Base-by-base conservation (phyloP, 345 rosid species). In the Combretum micranthum region DNA sequence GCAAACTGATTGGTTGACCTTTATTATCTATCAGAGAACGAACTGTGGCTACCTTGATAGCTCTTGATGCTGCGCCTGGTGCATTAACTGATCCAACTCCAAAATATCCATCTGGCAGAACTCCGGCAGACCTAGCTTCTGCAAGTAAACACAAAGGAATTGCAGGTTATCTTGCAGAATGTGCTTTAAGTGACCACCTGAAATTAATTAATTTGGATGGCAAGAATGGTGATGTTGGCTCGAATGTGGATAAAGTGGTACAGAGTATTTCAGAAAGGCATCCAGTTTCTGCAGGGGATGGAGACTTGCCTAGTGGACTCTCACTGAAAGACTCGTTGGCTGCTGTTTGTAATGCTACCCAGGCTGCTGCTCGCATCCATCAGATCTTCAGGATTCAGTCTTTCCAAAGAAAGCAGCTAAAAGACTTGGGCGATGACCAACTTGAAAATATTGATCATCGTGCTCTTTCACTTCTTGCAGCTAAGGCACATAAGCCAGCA, bases 81-180 rank as follows among this genome's bases (percentile, higher is more conserved):
- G 70, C 78, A 56, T 48, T 85, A 53, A 88, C 90, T 20, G 88
- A 91, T 71, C 96, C 98, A 54, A 80, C 83, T 21, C 89, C 93
- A 44, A 62, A 65, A 65, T 74, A 78, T 62, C 83, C 89, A 51
- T 51, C 73, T 13, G 86, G 91, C 62, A 74, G 80, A 69, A 81
- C 96, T 57, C 84, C 98, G 52, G 88, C 98, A 44, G 96, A 84
- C 64, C 71, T 88, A 39, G 98, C 96, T 55, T 84, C 92, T 50
- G 76, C 81, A 47, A 83, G 77, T 57, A 93, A 93, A 45, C 88
- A 88, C 77, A 92, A 86, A 81, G 98, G 96, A 67, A 92, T 86
- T 49, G 83, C 96, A 44, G 98, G 88, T 57, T 92, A 78, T 73
- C 98, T 92, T 63, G 93, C 98, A 23, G 98, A 86, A 61, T 84